Percentiles rank a stretch among this genome's conserved stretches.
These are phyloP conservation scores for Inonotus hispidus DNA, from an alignment of 1,284 basidiomycete species.

Conservation along the genomic window DNA sequence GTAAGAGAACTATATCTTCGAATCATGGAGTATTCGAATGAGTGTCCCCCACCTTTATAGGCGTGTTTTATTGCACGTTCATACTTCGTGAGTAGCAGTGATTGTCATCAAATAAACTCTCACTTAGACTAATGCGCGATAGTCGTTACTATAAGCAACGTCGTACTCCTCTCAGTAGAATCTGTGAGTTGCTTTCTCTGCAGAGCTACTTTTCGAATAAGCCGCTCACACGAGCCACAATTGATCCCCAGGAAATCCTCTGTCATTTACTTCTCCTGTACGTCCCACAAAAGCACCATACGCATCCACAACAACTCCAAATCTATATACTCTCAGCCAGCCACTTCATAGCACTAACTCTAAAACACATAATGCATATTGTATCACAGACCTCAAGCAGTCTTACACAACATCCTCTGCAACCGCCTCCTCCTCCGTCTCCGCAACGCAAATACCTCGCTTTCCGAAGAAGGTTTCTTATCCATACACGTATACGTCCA, in stretches of 20 bases:
- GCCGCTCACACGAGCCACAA: too few species aligned
- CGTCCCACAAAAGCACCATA: too few species aligned
- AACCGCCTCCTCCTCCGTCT: slow-evolving; percentile 10
- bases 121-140: not conserved
- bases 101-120: not conserved
- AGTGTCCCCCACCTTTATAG: not conserved
- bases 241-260: not conserved
- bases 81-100: slow-evolving; percentile 7
- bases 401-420: slow-evolving; percentile 12
- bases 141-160: slow-evolving; percentile 9
- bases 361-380: too few species aligned
- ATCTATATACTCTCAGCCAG: too few species aligned
- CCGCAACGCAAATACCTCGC: slow-evolving; percentile 1
- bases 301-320: too few species aligned
- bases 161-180: slow-evolving; percentile 3
- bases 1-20: not conserved
- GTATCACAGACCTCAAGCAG: slow-evolving; percentile 3
- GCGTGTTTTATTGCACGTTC: slow-evolving; percentile 7
- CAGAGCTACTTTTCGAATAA: not conserved
- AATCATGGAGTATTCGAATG: not conserved
- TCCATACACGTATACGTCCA: slow-evolving; percentile 7
- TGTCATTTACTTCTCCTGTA: slow-evolving; percentile 10
- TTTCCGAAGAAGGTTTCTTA: slow-evolving; percentile 4
- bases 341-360: not conserved
- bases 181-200: not conserved